Evolutionary conservation across 345 rosid species (phyloP).

Genomic region (Acer saccharum): DNA sequence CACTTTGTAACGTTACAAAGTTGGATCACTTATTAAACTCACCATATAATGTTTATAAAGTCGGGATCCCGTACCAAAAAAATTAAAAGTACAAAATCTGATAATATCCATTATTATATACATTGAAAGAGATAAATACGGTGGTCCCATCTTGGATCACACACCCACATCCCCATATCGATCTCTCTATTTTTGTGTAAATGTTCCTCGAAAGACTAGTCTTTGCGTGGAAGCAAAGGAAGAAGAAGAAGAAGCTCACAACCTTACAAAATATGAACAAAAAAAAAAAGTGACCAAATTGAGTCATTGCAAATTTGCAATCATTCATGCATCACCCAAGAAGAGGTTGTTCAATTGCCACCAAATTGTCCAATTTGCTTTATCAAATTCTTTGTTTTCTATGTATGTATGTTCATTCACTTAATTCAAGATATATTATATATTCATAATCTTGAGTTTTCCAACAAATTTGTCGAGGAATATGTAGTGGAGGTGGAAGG

Average conservation of each 20-base stretch:
- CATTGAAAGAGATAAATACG: too few species aligned
- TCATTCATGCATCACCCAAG: neutral
- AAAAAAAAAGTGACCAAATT: neutral
- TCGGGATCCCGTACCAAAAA: too few species aligned
- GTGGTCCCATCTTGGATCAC: constrained; percentile 45
- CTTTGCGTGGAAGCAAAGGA: constrained; percentile 72
- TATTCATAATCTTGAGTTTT: constrained; percentile 23
- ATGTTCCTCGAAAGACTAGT: constrained; percentile 33
- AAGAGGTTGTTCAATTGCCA: constrained; percentile 6
- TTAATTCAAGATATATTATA: neutral
- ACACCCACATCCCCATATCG: constrained; percentile 32
- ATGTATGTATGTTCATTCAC: neutral
- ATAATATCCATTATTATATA: too few species aligned
- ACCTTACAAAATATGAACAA: neutral
- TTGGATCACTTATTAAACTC: too few species aligned
- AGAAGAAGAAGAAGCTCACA: constrained; percentile 1
- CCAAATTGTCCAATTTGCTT: constrained; percentile 7
- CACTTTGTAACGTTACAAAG: too few species aligned
- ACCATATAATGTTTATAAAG: too few species aligned
- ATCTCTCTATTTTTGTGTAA: constrained; percentile 26
- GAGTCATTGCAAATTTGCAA: constrained; percentile 15
- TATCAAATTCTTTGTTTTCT: constrained; percentile 2
- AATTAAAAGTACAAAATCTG: too few species aligned
- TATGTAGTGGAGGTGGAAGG: neutral
- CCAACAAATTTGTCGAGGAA: constrained; percentile 38